phyloP scores from a whole-genome alignment of 495 filamentous ascomycete species.

The Lasiosphaeria hispida region DNA sequence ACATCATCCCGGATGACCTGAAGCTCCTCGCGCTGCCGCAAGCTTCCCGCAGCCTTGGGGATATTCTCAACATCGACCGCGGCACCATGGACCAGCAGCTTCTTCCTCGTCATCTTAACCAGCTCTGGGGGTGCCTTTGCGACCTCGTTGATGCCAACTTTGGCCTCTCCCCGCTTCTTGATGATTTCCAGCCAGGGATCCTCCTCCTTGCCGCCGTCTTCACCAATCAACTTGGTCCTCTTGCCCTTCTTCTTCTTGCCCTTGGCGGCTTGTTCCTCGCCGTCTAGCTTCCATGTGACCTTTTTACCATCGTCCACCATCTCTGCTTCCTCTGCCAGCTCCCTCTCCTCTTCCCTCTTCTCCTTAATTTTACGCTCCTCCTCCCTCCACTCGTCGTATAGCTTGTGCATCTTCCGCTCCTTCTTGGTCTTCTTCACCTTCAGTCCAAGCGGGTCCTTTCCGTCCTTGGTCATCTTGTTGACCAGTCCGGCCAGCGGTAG shows the following conservation, averaged over 20 bases:
- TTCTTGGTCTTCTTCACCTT: slow-evolving; percentile 67
- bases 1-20: slow-evolving; percentile 70
- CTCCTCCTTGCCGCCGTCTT: slow-evolving; percentile 38
- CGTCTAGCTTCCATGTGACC: slow-evolving; percentile 53
- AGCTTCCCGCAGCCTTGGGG: slow-evolving; percentile 73
- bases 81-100: slow-evolving; percentile 69
- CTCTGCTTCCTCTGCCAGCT: slow-evolving; percentile 64
- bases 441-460: slow-evolving; percentile 53
- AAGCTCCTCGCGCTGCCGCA: slow-evolving; percentile 79
- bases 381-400: slow-evolving; percentile 79
- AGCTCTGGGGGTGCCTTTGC: slow-evolving; percentile 79
- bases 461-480: slow-evolving; percentile 45
- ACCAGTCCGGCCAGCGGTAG: slow-evolving; percentile 69
- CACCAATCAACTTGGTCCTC: slow-evolving; percentile 41
- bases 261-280: slow-evolving; percentile 24
- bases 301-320: slow-evolving; percentile 57
- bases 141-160: slow-evolving; percentile 70
- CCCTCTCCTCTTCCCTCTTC: slow-evolving; percentile 57
- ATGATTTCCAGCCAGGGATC: slow-evolving; percentile 83
- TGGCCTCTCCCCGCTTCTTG: slow-evolving; percentile 55
- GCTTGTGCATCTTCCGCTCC: slow-evolving; percentile 74
- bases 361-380: slow-evolving; percentile 57
- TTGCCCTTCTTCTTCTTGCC: slow-evolving; percentile 52
- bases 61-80: slow-evolving; percentile 70
- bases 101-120: slow-evolving; percentile 56